phyloP scores from a whole-genome alignment of 805 yeast species.

The Wickerhamiella slavikovae region DNA sequence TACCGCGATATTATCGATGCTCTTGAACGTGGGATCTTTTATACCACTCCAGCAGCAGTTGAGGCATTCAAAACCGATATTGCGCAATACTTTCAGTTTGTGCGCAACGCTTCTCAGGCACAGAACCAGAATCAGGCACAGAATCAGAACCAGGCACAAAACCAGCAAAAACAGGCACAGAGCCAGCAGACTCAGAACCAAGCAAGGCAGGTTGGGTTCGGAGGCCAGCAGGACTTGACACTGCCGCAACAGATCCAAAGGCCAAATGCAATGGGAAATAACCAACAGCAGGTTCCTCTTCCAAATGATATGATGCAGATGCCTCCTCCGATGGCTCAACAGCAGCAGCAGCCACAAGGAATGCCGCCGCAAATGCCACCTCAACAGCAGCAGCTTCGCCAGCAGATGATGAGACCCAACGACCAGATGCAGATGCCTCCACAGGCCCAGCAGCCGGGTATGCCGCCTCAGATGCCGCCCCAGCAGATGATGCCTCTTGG shows the following conservation, averaged over 20 bases:
- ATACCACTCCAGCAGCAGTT: constrained; percentile 52
- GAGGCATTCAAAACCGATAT: constrained; percentile 54
- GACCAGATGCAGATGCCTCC: too few relatives aligned
- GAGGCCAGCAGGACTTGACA: not conserved
- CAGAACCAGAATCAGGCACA: constrained; percentile 8
- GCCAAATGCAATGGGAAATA: not conserved
- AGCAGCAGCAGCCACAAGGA: too few relatives aligned
- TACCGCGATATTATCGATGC: constrained; percentile 56
- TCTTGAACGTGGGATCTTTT: constrained; percentile 39
- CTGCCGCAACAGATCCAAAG: not conserved
- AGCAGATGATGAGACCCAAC: too few relatives aligned
- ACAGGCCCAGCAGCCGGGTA: too few relatives aligned
- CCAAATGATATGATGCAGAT: constrained; percentile 8
- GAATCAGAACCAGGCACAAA: constrained; percentile 10
- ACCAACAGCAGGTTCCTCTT: not conserved
- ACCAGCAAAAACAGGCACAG: constrained; percentile 10
- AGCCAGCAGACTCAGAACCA: constrained; percentile 1
- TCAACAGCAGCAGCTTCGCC: too few relatives aligned
- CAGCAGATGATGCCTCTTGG: too few relatives aligned
- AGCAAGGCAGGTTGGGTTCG: constrained; percentile 3
- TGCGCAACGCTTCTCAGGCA: constrained; percentile 33
- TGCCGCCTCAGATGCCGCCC: too few relatives aligned
- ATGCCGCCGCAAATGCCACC: too few relatives aligned
- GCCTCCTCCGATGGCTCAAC: too few relatives aligned
- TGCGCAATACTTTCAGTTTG: constrained; percentile 53